Evolutionary conservation across 208 protist species (phyloP).

Genomic region (Wallacemonas collosoma): DNA sequence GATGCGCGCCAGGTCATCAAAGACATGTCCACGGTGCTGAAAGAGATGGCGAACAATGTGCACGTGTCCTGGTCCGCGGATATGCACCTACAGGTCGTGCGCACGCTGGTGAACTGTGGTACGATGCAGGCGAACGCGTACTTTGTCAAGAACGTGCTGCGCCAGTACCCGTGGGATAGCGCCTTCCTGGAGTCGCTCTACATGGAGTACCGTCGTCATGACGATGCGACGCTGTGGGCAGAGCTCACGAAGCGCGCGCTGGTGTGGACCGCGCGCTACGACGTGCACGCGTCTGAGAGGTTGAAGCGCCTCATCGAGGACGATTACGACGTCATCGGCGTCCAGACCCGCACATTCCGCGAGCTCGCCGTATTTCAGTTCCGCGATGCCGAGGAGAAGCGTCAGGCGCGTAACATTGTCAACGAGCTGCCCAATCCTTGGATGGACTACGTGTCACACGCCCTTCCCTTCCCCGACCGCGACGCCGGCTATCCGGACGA

Average conservation of each 20-base stretch:
- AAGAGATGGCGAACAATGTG: constrained; percentile 73
- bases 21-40: constrained; percentile 41
- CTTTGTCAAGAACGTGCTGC: constrained; percentile 91
- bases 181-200: constrained; percentile 86
- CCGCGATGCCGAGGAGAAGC: constrained; percentile 86
- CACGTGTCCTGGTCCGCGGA: constrained; percentile 84
- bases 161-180: constrained; percentile 80
- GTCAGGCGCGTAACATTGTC: constrained; percentile 62
- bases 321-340: constrained; percentile 86
- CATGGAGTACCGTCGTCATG: constrained; percentile 86
- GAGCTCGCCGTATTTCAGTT: constrained; percentile 92
- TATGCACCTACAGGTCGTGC: constrained; percentile 87
- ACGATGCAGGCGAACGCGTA: constrained; percentile 91
- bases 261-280: constrained; percentile 90
- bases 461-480: constrained; percentile 89
- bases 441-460: constrained; percentile 89
- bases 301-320: constrained; percentile 87
- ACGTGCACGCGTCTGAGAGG: constrained; percentile 74
- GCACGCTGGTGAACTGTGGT: constrained; percentile 74
- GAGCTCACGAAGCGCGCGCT: constrained; percentile 90
- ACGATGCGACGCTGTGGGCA: constrained; percentile 79
- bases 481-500: constrained; percentile 91
- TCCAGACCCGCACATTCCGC: constrained; percentile 89
- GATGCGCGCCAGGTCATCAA: constrained; percentile 53
- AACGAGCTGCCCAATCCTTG: constrained; percentile 90